Conservation (phyloP, 352 stramenopile genomes). For the Chrysophaeum taylorii region DNA sequence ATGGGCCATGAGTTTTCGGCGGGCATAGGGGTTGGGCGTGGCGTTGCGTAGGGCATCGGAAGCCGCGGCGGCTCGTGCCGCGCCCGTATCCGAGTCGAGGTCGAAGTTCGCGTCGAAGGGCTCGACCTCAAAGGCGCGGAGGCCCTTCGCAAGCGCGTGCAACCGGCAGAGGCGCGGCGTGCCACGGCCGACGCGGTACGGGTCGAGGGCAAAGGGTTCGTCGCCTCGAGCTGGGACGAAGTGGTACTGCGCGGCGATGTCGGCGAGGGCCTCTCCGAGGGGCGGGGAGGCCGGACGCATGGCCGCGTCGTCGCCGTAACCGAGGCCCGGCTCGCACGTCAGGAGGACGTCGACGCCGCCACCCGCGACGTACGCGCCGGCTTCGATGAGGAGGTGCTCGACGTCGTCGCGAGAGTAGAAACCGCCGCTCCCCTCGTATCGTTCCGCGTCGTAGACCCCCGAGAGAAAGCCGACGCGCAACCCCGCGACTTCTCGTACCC, state of each 20-base stretch:
- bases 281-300: neutral
- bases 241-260: neutral
- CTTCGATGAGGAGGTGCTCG: neutral
- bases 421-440: neutral
- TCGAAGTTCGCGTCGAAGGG: neutral
- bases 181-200: slow-evolving; percentile 3
- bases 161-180: neutral
- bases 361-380: neutral
- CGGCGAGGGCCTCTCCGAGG: neutral
- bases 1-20: too few species aligned
- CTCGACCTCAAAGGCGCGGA: neutral
- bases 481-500: neutral
- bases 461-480: neutral
- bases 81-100: neutral
- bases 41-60: neutral
- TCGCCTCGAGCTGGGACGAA: neutral
- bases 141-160: neutral
- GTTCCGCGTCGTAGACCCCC: neutral
- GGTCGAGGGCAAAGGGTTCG: neutral
- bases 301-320: neutral
- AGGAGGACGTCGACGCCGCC: slow-evolving; percentile 7
- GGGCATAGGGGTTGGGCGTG: neutral
- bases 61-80: neutral
- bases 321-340: neutral
- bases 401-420: neutral